These are phyloP conservation scores for Dictyostelium capitatum DNA, from an alignment of 78 protist genomes.

Conservation along the genomic window DNA sequence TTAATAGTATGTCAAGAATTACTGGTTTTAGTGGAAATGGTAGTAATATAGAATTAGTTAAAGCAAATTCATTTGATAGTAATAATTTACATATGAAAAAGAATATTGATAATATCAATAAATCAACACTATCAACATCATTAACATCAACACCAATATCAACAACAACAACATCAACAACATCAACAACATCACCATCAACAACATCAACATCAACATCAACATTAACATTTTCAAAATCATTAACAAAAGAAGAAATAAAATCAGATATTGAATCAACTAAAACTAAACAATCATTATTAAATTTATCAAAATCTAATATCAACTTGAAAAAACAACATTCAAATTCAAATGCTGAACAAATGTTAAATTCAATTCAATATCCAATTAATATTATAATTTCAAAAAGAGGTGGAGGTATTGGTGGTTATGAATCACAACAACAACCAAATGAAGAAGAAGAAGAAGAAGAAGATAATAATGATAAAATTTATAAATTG, in stretches of 20 bases:
- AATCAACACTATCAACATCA: too few relatives aligned
- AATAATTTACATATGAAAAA: conserved; percentile 18
- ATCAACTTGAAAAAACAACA: background rate
- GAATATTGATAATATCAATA: background rate
- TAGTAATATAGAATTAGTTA: background rate
- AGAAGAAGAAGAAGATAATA: background rate
- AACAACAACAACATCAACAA: background rate
- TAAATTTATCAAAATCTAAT: background rate
- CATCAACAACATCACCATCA: too few relatives aligned
- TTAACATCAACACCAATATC: too few relatives aligned
- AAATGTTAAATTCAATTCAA: background rate
- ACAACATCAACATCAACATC: too few relatives aligned
- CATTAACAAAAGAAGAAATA: background rate
- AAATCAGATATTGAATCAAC: background rate
- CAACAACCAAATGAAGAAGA: background rate
- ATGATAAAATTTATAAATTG: background rate
- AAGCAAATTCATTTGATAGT: conserved; percentile 1
- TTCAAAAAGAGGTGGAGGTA: background rate
- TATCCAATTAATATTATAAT: conserved; percentile 1
- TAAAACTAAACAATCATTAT: background rate
- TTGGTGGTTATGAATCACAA: too few relatives aligned
- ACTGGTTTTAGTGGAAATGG: background rate
- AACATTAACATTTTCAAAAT: background rate
- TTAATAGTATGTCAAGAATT: background rate
- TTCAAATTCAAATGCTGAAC: too few relatives aligned